A percentile compares a stretch with the other conserved stretches of the same genome.
Conservation (phyloP, 2,329 filamentous ascomycete genomes). For the Neopestalotiopsis sp. region DNA sequence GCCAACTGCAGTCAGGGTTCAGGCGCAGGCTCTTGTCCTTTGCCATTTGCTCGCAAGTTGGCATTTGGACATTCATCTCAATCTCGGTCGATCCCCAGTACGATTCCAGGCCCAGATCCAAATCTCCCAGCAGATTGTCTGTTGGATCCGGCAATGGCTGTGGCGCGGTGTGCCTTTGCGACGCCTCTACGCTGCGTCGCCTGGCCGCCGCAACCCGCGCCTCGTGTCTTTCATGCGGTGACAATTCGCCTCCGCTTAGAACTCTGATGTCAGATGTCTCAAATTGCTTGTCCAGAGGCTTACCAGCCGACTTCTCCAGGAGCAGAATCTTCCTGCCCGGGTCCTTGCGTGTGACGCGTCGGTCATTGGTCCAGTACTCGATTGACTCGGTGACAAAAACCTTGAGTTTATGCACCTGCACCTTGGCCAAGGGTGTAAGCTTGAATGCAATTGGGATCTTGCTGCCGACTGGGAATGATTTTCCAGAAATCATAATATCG, state of each 20-base stretch:
- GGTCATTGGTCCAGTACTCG: slow-evolving; percentile 88
- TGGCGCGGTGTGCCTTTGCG: slow-evolving; percentile 44
- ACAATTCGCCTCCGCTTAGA: slow-evolving; percentile 80
- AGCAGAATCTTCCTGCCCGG: slow-evolving; percentile 83
- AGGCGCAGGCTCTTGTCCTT: slow-evolving; percentile 70
- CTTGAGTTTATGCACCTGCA: slow-evolving; percentile 91
- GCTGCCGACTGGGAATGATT: slow-evolving; percentile 88
- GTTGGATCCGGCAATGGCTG: slow-evolving; percentile 55
- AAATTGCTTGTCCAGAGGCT: slow-evolving; percentile 74
- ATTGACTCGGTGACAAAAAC: slow-evolving; percentile 90
- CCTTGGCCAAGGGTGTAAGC: slow-evolving; percentile 88
- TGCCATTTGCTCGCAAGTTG: slow-evolving; percentile 86
- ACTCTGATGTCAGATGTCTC: slow-evolving; percentile 78
- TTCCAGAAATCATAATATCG: slow-evolving; percentile 94
- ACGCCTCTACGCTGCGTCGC: slow-evolving; percentile 61
- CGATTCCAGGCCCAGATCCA: slow-evolving; percentile 72
- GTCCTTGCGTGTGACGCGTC: slow-evolving; percentile 83
- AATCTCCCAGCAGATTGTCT: slow-evolving; percentile 81
- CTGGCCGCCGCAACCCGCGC: slow-evolving; percentile 53
- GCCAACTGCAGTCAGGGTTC: slow-evolving; percentile 91
- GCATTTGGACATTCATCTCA: slow-evolving; percentile 91
- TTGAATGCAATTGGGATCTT: slow-evolving; percentile 95
- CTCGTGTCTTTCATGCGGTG: slow-evolving; percentile 50
- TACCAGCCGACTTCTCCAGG: slow-evolving; percentile 87
- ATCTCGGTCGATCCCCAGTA: slow-evolving; percentile 90